phyloP scores from a whole-genome alignment of 345 rosid genomes.

The Pugionium dolabratum region DNA sequence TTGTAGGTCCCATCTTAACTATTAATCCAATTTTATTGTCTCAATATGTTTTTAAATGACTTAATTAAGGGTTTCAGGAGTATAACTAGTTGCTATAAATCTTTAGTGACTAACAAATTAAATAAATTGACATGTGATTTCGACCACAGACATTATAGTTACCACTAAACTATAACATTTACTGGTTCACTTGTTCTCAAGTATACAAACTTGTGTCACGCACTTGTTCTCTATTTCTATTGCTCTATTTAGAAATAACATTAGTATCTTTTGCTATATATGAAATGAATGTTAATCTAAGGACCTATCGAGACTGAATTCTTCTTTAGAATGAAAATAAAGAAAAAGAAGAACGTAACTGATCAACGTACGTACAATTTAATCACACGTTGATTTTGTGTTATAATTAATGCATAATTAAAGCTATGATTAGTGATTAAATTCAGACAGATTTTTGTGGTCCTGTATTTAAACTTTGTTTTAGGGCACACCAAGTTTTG shows the following conservation, averaged over 20 bases:
- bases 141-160: neutral
- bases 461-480: constrained; percentile 33
- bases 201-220: neutral
- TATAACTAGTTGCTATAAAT: neutral
- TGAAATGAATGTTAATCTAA: neutral
- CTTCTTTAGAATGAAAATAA: constrained; percentile 10
- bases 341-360: neutral
- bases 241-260: neutral
- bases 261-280: neutral
- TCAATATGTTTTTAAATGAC: neutral
- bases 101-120: neutral
- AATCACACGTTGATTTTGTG: constrained; percentile 17
- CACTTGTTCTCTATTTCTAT: neutral
- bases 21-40: constrained; percentile 19
- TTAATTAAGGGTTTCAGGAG: neutral
- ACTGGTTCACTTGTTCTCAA: neutral
- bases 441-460: constrained; percentile 32
- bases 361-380: constrained; percentile 11
- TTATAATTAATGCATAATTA: constrained; percentile 36
- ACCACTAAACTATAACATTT: neutral
- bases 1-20: constrained; percentile 31
- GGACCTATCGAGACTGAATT: neutral
- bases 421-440: constrained; percentile 35
- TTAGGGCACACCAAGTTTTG: constrained; percentile 32
- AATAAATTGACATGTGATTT: neutral